Evolutionary conservation across 2,329 filamentous ascomycete genomes (phyloP), one percentile per base, ranked within the genome.

Genomic region (Xylariaceae sp.): DNA sequence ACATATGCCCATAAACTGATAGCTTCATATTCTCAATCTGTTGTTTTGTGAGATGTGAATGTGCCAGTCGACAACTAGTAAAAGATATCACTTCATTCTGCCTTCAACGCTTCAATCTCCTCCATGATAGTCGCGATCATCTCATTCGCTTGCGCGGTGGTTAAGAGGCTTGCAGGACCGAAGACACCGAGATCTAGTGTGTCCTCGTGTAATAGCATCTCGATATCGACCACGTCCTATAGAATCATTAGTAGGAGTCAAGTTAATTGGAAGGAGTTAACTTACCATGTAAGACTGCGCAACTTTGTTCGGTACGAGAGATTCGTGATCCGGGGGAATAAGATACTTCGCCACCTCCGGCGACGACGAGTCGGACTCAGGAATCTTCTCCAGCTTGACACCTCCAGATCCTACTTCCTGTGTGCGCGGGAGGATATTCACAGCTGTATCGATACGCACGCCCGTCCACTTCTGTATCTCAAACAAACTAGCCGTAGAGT

Each of bases 381-480:
- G 1, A 8, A 60, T 13, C 30, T 68, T 60, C 15, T 62, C 49
- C 34, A 66, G 58, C 5, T 54, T 53, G 48, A 58, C 45, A 6
- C 53, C 41, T 2, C 60, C 59, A 30, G 47, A 34, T 45, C 23
- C 58, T 4, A 45, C 0, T 6, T 41, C 52, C 47, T 47, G 34
- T 2, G 57, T 53, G 1, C 13, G 49, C 55, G 79, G 84, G 15
- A 96, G 73, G 64, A 96, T 94, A 71, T 97, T 97, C 67, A 96
- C 85, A 74, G 90, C 93, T 0, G 82, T 85, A 65, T 89, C 82
- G 1, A 96, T 73, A 56, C 73, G 77, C 1, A 91, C 74, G 0
- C 88, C 88, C 0, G 89, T 93, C 91, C 91, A 96, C 13, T 79
- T 73, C 17, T 78, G 73, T 44, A 96, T 86, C 71, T 96, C 87